These are phyloP conservation scores for Ganoderma lucidum DNA, from an alignment of 1,284 basidiomycete species.

Conservation along the genomic window DNA sequence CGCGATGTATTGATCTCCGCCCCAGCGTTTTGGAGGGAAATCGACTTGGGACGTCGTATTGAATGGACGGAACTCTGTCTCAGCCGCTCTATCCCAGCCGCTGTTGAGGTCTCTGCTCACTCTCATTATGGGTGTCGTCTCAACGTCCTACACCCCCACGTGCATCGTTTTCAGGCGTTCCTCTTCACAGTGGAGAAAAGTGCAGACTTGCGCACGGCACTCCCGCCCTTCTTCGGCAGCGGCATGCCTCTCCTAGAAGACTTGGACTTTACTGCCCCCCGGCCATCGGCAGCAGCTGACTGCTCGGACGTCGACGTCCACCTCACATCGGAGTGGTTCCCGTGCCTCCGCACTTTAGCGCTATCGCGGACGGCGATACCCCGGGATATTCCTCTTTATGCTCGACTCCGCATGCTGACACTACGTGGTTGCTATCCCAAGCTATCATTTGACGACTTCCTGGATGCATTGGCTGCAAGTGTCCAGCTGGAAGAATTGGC, in stretches of 20 bases:
- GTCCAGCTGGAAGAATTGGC: not conserved
- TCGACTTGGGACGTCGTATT: not conserved
- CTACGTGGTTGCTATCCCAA: not conserved
- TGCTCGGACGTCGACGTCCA: no score
- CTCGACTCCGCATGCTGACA: not conserved
- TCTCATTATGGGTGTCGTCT: not conserved
- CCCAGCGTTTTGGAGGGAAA: slow-evolving; percentile 10
- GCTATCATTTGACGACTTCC: not conserved
- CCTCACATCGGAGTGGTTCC: not conserved
- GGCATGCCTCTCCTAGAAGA: not conserved
- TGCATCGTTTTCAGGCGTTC: not conserved
- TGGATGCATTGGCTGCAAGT: not conserved
- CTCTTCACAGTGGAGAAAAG: no score
- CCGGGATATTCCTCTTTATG: not conserved
- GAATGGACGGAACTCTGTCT: not conserved
- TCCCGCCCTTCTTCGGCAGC: no score
- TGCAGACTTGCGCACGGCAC: no score
- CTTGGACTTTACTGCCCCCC: not conserved
- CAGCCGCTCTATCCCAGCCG: not conserved
- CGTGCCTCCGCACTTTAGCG: not conserved
- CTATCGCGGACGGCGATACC: not conserved
- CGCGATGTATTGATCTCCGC: slow-evolving; percentile 1
- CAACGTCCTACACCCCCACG: not conserved
- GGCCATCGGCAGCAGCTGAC: no score
- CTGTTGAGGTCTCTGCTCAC: not conserved